Conservation (phyloP, 768 basidiomycete genomes). For the Cystobasidiopsis lactophilus region DNA sequence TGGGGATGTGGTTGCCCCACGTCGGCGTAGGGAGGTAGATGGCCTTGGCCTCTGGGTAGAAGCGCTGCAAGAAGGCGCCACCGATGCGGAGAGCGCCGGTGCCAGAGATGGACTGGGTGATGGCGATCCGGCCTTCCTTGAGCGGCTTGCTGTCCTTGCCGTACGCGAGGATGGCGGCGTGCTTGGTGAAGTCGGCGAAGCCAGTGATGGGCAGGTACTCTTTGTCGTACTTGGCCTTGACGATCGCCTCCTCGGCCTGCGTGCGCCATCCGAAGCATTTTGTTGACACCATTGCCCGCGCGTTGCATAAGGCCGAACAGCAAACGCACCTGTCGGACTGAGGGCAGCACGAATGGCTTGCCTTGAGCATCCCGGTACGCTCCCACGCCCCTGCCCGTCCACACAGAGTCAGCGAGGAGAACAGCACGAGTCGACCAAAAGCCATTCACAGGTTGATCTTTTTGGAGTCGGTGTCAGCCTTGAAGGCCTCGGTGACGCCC, state of each 20-base stretch:
- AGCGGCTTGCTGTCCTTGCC: constrained; percentile 50
- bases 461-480: constrained; percentile 45
- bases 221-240: constrained; percentile 57
- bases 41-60: constrained; percentile 48
- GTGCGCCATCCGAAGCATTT: too few relatives aligned
- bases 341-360: constrained; percentile 81
- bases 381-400: constrained; percentile 27
- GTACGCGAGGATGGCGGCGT: constrained; percentile 62
- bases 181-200: constrained; percentile 53
- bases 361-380: constrained; percentile 71
- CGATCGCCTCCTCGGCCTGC: constrained; percentile 49
- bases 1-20: constrained; percentile 82
- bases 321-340: constrained; percentile 51
- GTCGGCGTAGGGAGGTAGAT: constrained; percentile 80
- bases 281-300: background rate
- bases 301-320: background rate
- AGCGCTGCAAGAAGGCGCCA: constrained; percentile 60
- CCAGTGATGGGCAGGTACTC: constrained; percentile 86
- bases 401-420: background rate
- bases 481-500: constrained; percentile 57
- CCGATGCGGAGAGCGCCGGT: constrained; percentile 91
- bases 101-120: constrained; percentile 79
- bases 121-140: constrained; percentile 37
- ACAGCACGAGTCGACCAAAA: background rate
- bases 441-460: constrained; percentile 74